Evolutionary conservation across 2,329 filamentous ascomycete genomes (phyloP), one percentile per base, ranked within the genome.

Genomic region (Fusarium irregulare): DNA sequence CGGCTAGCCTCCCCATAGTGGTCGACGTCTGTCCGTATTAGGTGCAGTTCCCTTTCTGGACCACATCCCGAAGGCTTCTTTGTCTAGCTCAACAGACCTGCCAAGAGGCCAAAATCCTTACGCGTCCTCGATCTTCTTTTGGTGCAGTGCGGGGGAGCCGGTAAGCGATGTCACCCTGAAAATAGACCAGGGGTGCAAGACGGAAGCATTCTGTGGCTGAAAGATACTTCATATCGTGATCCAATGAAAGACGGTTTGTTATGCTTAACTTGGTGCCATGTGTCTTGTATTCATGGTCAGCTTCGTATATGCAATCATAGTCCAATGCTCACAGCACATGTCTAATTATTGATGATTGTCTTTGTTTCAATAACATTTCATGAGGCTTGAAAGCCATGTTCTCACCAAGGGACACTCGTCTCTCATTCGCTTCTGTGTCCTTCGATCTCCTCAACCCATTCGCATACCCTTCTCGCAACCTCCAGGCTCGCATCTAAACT

Each of bases 401-500:
- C 16, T n/a, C 23, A 32, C 14, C 44, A 23, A 41, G 13, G 27
- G n/a, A 30, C 7, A 23, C 14, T 32, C 6, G 23, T 13, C n/a
- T 48, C 40, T 64, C 32, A 63, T n/a, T 56, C 30, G 13, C 3
- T 40, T 27, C 30, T 49, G 34, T 20, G 63, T 21, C 40, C 50
- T 5, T 70, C 67, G 40, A 65, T 65, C 57, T 68, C 70, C 40
- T 65, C 48, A 42, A 70, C 34, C 68, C 68, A 70, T 23, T 46
- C 45, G 21, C 50, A 64, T 53, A 70, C 67, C 47, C 34, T 60
- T 30, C n/a, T 71, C 27, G 68, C 68, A 48, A 70, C 67, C 46
- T 70, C 55, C 41, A 70, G n/a, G 21, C 67, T 71, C 20, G 68
- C 54, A 57, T 71, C 68, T 70, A 20, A 25, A 42, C 37, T 13